These are phyloP conservation scores for Coemansia sp. DNA, from an alignment of 192 early-diverging fungal genomes.

Conservation along the genomic window DNA sequence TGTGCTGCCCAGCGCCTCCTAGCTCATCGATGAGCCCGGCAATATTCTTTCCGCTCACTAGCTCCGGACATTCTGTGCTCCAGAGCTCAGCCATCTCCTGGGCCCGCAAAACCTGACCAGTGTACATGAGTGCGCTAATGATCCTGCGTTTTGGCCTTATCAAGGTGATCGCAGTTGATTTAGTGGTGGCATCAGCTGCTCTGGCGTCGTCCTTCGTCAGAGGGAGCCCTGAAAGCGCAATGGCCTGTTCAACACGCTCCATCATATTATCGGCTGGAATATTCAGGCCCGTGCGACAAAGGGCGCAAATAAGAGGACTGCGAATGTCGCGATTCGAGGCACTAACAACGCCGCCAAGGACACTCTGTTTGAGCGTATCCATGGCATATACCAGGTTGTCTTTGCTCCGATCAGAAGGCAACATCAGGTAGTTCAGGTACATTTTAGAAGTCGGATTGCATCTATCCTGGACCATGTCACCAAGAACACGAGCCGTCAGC, in stretches of 20 bases:
- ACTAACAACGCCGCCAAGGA: neutral
- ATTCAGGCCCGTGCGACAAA: slow-evolving; percentile 3
- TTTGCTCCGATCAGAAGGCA: slow-evolving; percentile 12
- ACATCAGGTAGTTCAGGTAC: slow-evolving; percentile 21
- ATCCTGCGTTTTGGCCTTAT: slow-evolving; percentile 26
- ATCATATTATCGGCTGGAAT: neutral
- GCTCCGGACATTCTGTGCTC: slow-evolving; percentile 18
- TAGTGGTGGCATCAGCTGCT: neutral
- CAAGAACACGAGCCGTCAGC: slow-evolving; percentile 33
- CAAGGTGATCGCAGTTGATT: slow-evolving; percentile 9
- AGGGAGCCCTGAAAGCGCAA: slow-evolving; percentile 17
- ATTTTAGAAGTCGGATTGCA: slow-evolving; percentile 24
- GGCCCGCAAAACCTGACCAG: slow-evolving; percentile 29
- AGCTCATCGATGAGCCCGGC: slow-evolving; percentile 31
- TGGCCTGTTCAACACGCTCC: slow-evolving; percentile 34
- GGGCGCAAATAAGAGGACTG: slow-evolving; percentile 27
- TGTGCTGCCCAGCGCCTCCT: slow-evolving; percentile 14
- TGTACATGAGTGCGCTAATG: slow-evolving; percentile 27
- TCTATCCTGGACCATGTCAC: slow-evolving; percentile 24
- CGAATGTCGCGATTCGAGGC: neutral
- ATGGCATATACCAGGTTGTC: slow-evolving; percentile 6
- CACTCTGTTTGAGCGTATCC: slow-evolving; percentile 1
- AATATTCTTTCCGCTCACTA: slow-evolving; percentile 26
- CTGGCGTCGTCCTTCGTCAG: neutral
- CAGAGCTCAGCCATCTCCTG: slow-evolving; percentile 34